These are phyloP conservation scores for Pseudogymnoascus sp. DNA, from an alignment of 2,329 filamentous ascomycete genomes.

Conservation along the genomic window DNA sequence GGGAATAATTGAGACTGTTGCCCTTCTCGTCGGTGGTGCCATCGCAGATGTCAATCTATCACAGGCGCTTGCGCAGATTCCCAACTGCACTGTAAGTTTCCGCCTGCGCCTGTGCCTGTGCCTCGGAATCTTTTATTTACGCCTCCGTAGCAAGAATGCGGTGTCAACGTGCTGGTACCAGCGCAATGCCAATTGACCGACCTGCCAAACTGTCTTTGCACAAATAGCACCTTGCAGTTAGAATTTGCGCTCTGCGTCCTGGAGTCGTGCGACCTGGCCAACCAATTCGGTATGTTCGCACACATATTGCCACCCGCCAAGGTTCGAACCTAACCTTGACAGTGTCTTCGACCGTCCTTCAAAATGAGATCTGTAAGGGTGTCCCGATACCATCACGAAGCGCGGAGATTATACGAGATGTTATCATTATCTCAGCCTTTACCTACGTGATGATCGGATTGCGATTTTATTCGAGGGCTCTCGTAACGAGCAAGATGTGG, in stretches of 20 bases:
- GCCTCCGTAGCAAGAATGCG: neutral
- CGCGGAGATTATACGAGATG: conserved; percentile 14
- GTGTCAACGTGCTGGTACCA: conserved; percentile 1
- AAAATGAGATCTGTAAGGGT: conserved; percentile 16
- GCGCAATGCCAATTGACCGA: neutral
- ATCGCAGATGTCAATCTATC: no score
- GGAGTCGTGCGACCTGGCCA: conserved; percentile 12
- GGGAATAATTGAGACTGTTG: no score
- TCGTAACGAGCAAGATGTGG: conserved; percentile 15
- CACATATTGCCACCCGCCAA: neutral
- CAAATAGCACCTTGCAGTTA: conserved; percentile 14
- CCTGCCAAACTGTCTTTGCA: conserved; percentile 17
- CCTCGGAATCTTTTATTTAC: neutral
- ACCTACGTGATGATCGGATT: conserved; percentile 16
- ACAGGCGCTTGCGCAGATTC: neutral
- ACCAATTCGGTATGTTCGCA: conserved; percentile 15
- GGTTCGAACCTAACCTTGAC: neutral
- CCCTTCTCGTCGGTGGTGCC: no score
- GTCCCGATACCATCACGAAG: conserved; percentile 13
- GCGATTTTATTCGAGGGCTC: conserved; percentile 16
- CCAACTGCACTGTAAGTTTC: conserved; percentile 1
- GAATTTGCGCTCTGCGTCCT: conserved; percentile 14
- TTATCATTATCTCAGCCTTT: conserved; percentile 14
- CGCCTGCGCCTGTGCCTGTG: neutral
- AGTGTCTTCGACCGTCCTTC: conserved; percentile 13